Evolutionary conservation across 345 rosid genomes (phyloP).

Genomic region (Toxicodendron radicans): DNA sequence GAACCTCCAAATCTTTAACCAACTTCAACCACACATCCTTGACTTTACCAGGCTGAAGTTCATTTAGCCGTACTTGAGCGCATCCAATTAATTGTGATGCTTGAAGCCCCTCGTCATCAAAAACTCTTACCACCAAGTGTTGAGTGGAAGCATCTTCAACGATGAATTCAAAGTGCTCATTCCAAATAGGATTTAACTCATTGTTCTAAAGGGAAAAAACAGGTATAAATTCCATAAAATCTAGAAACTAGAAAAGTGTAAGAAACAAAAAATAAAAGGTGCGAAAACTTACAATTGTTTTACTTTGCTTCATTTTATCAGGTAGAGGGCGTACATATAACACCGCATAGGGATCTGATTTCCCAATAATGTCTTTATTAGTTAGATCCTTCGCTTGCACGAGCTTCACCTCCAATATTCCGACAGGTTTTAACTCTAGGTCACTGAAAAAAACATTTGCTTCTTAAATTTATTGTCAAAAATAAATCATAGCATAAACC

Average conservation of each 20-base stretch:
- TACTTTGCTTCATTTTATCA: slow-evolving; percentile 73
- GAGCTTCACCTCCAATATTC: slow-evolving; percentile 93
- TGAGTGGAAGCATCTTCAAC: slow-evolving; percentile 92
- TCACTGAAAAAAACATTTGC: slow-evolving; percentile 55
- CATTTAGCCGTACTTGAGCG: slow-evolving; percentile 69
- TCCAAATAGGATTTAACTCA: slow-evolving; percentile 96
- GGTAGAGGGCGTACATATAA: slow-evolving; percentile 83
- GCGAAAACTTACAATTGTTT: slow-evolving; percentile 63
- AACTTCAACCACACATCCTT: slow-evolving; percentile 97
- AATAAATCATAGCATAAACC: neutral
- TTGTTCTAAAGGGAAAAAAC: slow-evolving; percentile 56
- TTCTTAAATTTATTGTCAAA: neutral
- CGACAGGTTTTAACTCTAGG: slow-evolving; percentile 91
- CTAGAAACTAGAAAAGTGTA: slow-evolving; percentile 5
- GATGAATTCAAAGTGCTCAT: slow-evolving; percentile 89
- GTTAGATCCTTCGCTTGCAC: slow-evolving; percentile 93
- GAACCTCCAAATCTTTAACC: slow-evolving; percentile 95
- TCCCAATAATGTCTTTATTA: slow-evolving; percentile 92
- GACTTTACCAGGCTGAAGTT: slow-evolving; percentile 96
- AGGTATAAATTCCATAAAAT: slow-evolving; percentile 18
- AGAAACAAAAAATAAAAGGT: slow-evolving; percentile 1
- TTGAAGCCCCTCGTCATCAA: slow-evolving; percentile 93
- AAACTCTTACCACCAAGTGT: slow-evolving; percentile 81
- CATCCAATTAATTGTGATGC: slow-evolving; percentile 89
- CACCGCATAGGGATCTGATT: slow-evolving; percentile 94